Evolutionary conservation across 2,329 filamentous ascomycete genomes (phyloP), one percentile per base, ranked within the genome.

Genomic region (Alternaria longipes): DNA sequence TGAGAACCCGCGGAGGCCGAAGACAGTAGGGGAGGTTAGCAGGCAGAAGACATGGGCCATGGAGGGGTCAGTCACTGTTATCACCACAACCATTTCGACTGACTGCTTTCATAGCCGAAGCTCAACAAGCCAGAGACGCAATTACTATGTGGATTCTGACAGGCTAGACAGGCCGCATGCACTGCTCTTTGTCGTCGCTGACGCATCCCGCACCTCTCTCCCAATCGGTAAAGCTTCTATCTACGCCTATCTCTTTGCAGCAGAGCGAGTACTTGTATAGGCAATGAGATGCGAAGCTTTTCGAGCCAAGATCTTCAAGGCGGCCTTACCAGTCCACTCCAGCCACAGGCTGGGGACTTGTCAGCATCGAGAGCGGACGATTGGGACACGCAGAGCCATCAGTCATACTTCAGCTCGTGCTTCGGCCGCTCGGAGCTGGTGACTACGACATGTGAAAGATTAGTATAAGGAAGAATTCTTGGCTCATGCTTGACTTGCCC

Each of bases 141-240:
- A 20, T 14, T 16, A 14, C 30, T 22, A 22, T 24, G 12, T 22
- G 12, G 16, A 24, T 49, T 11, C 30, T 24, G 46, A n/a, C 46
- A 24, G 42, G 8, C 8, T 16, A 34, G 32, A 36, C 12, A 6
- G 49, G 50, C 53, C 22, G 53, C 53, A 53, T 53, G 34, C 41
- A 32, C 51, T 34, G 32, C 52, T 30, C 36, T 28, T 42, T 51
- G 45, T 56, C 45, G 28, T 40, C 36, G 60, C 60, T 57, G 60
- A 60, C 60, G 56, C 57, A 56, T 54, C 32, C 32, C 40, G 30
- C 36, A 11, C 24, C 53, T 50, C 22, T 24, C 16, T 56, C 57
- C 57, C 38, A 34, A 51, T 60, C n/a, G 38, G 57, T 51, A 47
- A 36, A 20, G 38, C 38, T 42, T 14, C 45, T 50, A 18, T 49